Percentiles rank a stretch among this genome's conserved stretches.
Evolutionary conservation across 352 stramenopile species (phyloP).

Genomic region (Globisporangium cederbergense): DNA sequence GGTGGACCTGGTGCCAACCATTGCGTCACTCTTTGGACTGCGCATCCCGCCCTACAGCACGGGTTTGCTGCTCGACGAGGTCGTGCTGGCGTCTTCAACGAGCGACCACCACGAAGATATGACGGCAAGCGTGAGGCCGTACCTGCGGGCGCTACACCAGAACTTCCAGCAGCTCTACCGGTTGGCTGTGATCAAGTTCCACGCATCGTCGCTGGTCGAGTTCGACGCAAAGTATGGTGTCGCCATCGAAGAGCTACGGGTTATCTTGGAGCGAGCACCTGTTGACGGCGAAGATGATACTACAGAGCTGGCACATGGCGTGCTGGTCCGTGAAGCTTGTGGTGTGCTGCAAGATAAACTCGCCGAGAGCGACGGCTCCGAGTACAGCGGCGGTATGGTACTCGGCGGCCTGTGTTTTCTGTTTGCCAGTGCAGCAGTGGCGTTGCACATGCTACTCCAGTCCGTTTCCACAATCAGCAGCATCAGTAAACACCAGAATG

Average conservation of each 20-base stretch:
- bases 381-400: conserved; percentile 56
- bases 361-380: conserved; percentile 62
- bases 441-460: conserved; percentile 13
- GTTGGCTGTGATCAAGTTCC: conserved; percentile 51
- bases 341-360: conserved; percentile 48
- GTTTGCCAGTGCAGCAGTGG: conserved; percentile 23
- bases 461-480: neutral
- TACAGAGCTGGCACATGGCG: neutral
- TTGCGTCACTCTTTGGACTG: conserved; percentile 70
- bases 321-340: conserved; percentile 32
- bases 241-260: conserved; percentile 20
- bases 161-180: conserved; percentile 65
- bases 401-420: conserved; percentile 37
- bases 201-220: conserved; percentile 17
- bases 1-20: conserved; percentile 84
- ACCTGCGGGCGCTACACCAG: conserved; percentile 31
- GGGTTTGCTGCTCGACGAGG: conserved; percentile 57
- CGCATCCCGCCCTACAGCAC: conserved; percentile 65
- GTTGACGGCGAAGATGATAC: neutral
- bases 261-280: conserved; percentile 7
- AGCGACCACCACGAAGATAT: neutral
- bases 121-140: neutral
- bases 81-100: conserved; percentile 33
- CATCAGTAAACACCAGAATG: neutral
- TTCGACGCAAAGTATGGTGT: conserved; percentile 32